Evolutionary conservation across 1,139 yeast species (phyloP).

Genomic region (Diutina catenulata): DNA sequence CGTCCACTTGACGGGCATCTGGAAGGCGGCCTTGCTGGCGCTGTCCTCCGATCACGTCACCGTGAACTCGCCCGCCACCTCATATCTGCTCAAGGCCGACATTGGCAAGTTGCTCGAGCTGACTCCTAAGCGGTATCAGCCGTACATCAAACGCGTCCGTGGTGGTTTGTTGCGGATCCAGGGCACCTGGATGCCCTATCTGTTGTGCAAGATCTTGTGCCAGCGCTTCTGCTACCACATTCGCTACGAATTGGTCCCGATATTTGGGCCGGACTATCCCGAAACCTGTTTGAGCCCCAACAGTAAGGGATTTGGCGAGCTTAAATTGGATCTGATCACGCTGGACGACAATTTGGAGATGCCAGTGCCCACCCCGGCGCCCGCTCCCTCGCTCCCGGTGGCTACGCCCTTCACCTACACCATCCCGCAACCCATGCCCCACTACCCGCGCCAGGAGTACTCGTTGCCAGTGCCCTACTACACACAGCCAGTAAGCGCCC

Average conservation of each 20-base stretch:
- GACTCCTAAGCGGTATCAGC: slow-evolving; percentile 55
- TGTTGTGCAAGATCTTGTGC: slow-evolving; percentile 58
- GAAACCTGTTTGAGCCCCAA: slow-evolving; percentile 54
- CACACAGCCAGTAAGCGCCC: too few relatives aligned
- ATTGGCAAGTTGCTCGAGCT: slow-evolving; percentile 65
- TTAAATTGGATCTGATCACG: slow-evolving; percentile 25
- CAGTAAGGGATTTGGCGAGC: slow-evolving; percentile 60
- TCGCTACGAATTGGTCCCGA: slow-evolving; percentile 63
- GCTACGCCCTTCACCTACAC: background rate
- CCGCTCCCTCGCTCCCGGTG: too few relatives aligned
- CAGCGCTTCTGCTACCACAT: slow-evolving; percentile 68
- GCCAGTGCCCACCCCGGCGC: slow-evolving; percentile 3
- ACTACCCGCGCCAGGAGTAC: too few relatives aligned
- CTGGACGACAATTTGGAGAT: background rate
- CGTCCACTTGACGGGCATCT: slow-evolving; percentile 83
- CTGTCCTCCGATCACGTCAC: background rate
- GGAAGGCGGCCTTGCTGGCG: slow-evolving; percentile 55
- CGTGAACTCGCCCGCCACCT: background rate
- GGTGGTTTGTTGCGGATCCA: slow-evolving; percentile 92
- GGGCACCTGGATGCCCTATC: slow-evolving; percentile 87
- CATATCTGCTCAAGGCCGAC: slow-evolving; percentile 48
- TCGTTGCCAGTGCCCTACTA: too few relatives aligned
- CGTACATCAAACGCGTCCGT: slow-evolving; percentile 60
- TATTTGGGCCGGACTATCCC: slow-evolving; percentile 71
- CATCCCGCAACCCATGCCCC: background rate